phyloP scores from a whole-genome alignment of 2,329 filamentous ascomycete species.

The Penicillium psychrosexuale region DNA sequence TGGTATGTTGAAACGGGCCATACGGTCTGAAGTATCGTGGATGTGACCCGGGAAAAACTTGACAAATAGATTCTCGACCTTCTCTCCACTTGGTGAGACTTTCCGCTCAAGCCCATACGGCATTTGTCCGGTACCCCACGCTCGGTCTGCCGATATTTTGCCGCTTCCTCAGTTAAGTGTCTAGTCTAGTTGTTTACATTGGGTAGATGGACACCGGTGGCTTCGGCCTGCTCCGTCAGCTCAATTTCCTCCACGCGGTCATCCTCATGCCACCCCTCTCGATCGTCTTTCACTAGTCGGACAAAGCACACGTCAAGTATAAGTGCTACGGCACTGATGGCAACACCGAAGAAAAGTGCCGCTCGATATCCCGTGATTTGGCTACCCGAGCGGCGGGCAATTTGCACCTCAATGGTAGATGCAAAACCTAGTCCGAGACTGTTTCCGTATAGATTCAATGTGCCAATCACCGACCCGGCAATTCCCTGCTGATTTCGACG shows the following conservation, averaged over 20 bases:
- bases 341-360: conserved; percentile 33
- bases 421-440: conserved; percentile 47
- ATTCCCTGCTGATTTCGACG: conserved; percentile 50
- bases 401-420: conserved; percentile 37
- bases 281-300: conserved; percentile 31
- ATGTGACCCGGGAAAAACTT: neutral
- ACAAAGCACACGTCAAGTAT: conserved; percentile 32
- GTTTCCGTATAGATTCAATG: conserved; percentile 44
- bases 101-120: neutral
- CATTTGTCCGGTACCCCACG: neutral
- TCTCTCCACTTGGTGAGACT: neutral
- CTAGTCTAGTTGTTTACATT: neutral
- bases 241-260: conserved; percentile 12
- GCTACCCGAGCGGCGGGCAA: conserved; percentile 15
- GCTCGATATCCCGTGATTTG: conserved; percentile 30
- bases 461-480: conserved; percentile 51
- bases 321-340: conserved; percentile 29
- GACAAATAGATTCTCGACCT: conserved; percentile 1
- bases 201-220: conserved; percentile 3
- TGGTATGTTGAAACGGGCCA: neutral
- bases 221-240: conserved; percentile 11
- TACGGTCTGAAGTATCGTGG: neutral
- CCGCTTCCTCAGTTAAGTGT: neutral
- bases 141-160: conserved; percentile 1
- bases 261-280: conserved; percentile 33